Conservation (phyloP, 2,329 filamentous ascomycete species). For the Alternaria atra region DNA sequence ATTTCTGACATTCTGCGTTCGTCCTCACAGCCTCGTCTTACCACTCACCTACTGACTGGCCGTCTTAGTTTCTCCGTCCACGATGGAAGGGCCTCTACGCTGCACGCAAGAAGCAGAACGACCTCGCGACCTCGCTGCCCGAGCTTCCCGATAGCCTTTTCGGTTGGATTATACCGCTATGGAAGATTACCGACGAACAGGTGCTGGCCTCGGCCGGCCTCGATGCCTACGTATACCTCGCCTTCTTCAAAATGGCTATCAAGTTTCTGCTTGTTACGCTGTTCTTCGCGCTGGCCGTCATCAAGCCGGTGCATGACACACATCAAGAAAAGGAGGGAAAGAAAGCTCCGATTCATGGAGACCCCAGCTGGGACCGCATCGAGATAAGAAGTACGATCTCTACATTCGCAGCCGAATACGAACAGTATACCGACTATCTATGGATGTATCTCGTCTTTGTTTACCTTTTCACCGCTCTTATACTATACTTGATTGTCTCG, state of each 20-base stretch:
- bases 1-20: constrained; percentile 79
- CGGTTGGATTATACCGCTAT: constrained; percentile 90
- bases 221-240: constrained; percentile 95
- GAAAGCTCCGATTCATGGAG: constrained; percentile 37
- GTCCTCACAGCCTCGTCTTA: constrained; percentile 39
- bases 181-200: constrained; percentile 86
- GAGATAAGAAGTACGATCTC: constrained; percentile 34
- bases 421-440: constrained; percentile 68
- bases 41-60: constrained; percentile 33
- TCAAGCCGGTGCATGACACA: constrained; percentile 84
- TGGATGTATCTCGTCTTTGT: constrained; percentile 97
- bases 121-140: constrained; percentile 73
- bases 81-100: constrained; percentile 93
- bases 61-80: constrained; percentile 76
- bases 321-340: constrained; percentile 56
- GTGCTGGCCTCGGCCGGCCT: constrained; percentile 89
- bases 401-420: constrained; percentile 41
- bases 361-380: constrained; percentile 24
- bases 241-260: constrained; percentile 95
- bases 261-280: constrained; percentile 82
- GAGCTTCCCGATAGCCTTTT: constrained; percentile 84
- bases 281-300: constrained; percentile 80
- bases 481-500: constrained; percentile 81
- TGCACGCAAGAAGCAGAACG: constrained; percentile 80
- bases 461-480: constrained; percentile 86